Evolutionary conservation across 352 stramenopile genomes (phyloP).

Genomic region (Nothophytophthora sp.): DNA sequence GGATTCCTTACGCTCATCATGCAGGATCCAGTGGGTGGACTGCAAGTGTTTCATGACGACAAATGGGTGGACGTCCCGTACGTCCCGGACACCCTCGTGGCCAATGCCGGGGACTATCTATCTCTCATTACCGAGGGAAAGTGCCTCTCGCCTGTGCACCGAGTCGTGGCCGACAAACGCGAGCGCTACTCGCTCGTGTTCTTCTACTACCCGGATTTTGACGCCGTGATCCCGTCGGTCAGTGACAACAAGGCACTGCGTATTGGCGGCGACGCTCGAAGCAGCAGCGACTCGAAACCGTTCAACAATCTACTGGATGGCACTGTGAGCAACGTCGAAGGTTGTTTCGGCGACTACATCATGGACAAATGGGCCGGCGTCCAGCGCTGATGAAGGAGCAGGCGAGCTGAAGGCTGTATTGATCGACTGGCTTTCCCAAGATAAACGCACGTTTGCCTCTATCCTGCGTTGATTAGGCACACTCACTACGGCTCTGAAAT

Average conservation of each 20-base stretch:
- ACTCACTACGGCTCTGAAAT: too few species aligned
- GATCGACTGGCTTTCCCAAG: neutral
- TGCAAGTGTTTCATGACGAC: conserved; percentile 71
- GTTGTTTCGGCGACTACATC: conserved; percentile 82
- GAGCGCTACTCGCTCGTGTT: conserved; percentile 86
- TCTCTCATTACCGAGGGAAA: conserved; percentile 68
- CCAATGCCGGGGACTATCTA: conserved; percentile 83
- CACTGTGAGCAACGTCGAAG: conserved; percentile 52
- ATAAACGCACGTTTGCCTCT: neutral
- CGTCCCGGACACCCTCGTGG: conserved; percentile 67
- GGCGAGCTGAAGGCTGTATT: neutral
- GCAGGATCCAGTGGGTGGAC: conserved; percentile 68
- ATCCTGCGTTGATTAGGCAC: neutral
- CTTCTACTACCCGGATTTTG: conserved; percentile 87
- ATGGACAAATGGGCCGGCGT: conserved; percentile 81
- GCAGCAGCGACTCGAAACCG: conserved; percentile 17
- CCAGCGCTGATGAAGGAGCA: conserved; percentile 39
- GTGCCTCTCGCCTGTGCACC: conserved; percentile 74
- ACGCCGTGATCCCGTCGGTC: conserved; percentile 60
- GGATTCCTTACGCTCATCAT: conserved; percentile 85
- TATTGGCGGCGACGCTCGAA: conserved; percentile 46
- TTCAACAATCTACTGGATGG: conserved; percentile 82
- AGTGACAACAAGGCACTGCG: conserved; percentile 21
- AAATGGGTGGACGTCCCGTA: conserved; percentile 81
- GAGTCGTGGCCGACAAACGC: conserved; percentile 65